Evolutionary conservation across 2,329 filamentous ascomycete genomes (phyloP), one percentile per base, ranked within the genome.

Genomic region (Rasamsonia emersonii): DNA sequence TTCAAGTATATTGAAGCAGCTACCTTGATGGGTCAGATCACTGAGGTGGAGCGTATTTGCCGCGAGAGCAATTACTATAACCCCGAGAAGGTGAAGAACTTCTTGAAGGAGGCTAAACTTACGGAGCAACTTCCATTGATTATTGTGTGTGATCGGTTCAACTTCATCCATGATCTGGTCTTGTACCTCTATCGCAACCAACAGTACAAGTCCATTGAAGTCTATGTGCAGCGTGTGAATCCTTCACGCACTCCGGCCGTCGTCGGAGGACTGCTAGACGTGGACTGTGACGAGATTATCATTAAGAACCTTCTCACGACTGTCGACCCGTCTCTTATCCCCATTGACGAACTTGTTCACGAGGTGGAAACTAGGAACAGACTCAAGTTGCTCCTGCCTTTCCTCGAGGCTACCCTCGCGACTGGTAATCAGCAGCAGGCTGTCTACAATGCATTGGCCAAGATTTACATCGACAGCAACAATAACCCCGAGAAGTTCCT

Each of bases 1-100:
- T 98, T 95, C 78, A 98, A 98, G 71, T 98, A 98, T 62, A 94
- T 98, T 38, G 89, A 98, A 64, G 86, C 91, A 35, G 91, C 93
- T 18, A 94, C 88, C 15, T 83, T 79, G 54, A 93, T 94, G 76
- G 79, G 81, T 18, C 89, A 98, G 62, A 77, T 94, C 53, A 88
- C 85, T 45, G 91, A 98, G 55, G 91, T 98, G 13, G 89, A 98
- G 71, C 83, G 91, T 33, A 89, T 98, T 51, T 96, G 89, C 67
- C 79, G 93, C 40, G 91, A 98, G 59, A 93, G 82, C 71, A 86
- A 82, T 58, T 73, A 74, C 53, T 89, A 86, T 64, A 89, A 95
- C 58, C 74, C 86, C 0, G 86, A 95, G 62, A 93, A 94, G 70
- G 86, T 95, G 36, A 95, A 95, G 73, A 98, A 98, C 68, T 98